Evolutionary conservation across 257 asterid species (phyloP).

Genomic region (Datura wrightii): DNA sequence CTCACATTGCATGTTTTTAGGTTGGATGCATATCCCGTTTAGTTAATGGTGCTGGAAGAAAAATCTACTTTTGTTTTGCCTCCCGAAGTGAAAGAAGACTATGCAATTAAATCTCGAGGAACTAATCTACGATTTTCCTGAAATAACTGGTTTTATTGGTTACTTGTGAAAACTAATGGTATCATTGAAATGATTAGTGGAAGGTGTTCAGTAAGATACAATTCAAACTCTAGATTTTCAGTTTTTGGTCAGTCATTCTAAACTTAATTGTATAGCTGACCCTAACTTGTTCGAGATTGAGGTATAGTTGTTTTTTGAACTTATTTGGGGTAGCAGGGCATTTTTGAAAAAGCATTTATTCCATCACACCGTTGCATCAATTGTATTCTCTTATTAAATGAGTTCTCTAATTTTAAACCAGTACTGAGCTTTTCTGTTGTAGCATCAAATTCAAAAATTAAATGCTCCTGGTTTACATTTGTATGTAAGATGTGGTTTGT

Average conservation of each 20-base stretch:
- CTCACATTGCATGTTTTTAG: background rate
- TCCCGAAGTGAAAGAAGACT: background rate
- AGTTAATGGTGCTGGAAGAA: background rate
- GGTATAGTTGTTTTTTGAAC: too few species aligned
- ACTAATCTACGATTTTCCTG: background rate
- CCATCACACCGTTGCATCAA: background rate
- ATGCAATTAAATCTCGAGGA: background rate
- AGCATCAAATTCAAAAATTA: background rate
- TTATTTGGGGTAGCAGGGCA: background rate
- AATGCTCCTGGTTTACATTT: background rate
- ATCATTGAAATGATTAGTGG: constrained; percentile 10
- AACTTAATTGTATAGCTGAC: background rate
- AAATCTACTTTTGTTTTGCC: background rate
- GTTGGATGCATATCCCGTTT: background rate
- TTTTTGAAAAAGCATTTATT: constrained; percentile 1
- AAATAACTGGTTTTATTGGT: background rate
- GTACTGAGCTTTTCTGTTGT: background rate
- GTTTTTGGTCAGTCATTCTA: background rate
- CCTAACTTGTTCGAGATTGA: background rate
- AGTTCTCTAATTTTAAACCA: background rate
- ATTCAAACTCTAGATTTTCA: background rate
- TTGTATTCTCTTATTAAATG: background rate
- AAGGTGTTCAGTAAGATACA: background rate
- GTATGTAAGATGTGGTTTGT: background rate
- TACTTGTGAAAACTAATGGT: background rate